Percentiles rank a stretch among this genome's conserved stretches.
Evolutionary conservation across 163 green algal genomes (phyloP).

Genomic region (Prototheca wickerhamii): DNA sequence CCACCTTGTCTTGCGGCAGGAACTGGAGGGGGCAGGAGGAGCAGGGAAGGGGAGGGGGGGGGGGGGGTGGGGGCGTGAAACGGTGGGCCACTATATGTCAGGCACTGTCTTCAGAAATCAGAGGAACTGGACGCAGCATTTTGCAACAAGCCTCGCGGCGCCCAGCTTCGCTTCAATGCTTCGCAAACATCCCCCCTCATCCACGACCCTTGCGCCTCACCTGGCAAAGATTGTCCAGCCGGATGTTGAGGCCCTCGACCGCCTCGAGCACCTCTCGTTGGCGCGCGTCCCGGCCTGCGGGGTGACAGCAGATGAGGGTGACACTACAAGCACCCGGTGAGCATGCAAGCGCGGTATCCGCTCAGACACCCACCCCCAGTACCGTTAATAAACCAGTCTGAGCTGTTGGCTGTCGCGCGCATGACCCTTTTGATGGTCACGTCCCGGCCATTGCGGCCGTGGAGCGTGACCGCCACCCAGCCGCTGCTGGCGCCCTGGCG

Average conservation of each 20-base stretch:
- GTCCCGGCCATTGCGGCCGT: slow-evolving; percentile 17
- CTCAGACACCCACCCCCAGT: background rate
- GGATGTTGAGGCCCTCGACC: slow-evolving; percentile 66
- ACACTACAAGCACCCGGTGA: background rate
- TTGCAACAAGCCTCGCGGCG: background rate
- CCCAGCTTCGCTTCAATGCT: no score
- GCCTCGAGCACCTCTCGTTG: slow-evolving; percentile 51
- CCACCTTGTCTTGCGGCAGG: slow-evolving; percentile 76
- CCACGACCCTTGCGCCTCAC: slow-evolving; percentile 18
- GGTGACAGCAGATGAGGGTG: background rate
- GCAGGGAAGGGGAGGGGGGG: background rate
- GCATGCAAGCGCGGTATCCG: background rate
- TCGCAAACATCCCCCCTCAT: background rate
- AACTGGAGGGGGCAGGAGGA: slow-evolving; percentile 34
- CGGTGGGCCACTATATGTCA: background rate
- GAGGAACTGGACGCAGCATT: background rate
- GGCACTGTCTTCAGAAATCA: no score
- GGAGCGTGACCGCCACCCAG: slow-evolving; percentile 67
- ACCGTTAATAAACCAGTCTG: slow-evolving; percentile 61
- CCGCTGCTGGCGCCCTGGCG: slow-evolving; percentile 43
- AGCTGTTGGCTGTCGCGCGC: slow-evolving; percentile 12
- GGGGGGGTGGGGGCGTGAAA: background rate
- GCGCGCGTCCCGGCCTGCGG: slow-evolving; percentile 23
- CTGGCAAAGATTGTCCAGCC: slow-evolving; percentile 94
- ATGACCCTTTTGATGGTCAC: slow-evolving; percentile 42